Base-by-base conservation (phyloP, 441 rosid genomes). In the Bruguiera hainesii region DNA sequence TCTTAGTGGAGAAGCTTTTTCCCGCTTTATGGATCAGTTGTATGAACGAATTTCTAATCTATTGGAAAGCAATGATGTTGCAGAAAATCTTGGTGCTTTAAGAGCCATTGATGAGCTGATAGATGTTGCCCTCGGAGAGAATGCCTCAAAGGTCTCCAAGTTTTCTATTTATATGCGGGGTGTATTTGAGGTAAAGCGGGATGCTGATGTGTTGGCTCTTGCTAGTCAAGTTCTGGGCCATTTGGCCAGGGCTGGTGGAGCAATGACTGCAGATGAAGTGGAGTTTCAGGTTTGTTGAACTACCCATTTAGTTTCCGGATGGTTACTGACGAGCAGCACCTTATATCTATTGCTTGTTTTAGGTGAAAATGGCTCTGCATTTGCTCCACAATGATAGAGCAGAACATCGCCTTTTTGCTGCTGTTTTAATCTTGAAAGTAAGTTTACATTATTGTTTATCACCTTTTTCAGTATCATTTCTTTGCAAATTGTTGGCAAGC, bases 261-360 rank as follows among this genome's bases (percentile, higher is more conserved):
- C 96, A 48, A 93, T 93, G 99, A 89, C 96, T 66, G 97, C 99
- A 21, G 99, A 96, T 71, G 97, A 93, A 93, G 95, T 93, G 70
- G 97, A 93, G 73, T 81, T 88, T 85, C 98, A 96, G 95, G 98
- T 96, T 63, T 53, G 71, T 74, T 69, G 33, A 52, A 30, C 60
- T 63, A 42, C 56, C 71, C 57, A 7, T n/a, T 65, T 68, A 23
- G 39, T 56, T 73, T 63, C 73, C n/a, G 53, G 39, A 21, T 64
- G 56, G 16, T 51, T 61, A 15, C 67, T 56, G 33, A 64, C 55
- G 28, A 64, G 58, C 61, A 39, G 53, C 37, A 63, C 53, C 61
- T 61, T 48, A 71, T 70, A 28, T 56, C 48, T 56, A 70, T 52
- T 73, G 56, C 48, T 70, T 79, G 56, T 64, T 69, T 59, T 76